Base-by-base conservation (phyloP, 1,284 basidiomycete genomes). In the Ustilago loliicola region DNA sequence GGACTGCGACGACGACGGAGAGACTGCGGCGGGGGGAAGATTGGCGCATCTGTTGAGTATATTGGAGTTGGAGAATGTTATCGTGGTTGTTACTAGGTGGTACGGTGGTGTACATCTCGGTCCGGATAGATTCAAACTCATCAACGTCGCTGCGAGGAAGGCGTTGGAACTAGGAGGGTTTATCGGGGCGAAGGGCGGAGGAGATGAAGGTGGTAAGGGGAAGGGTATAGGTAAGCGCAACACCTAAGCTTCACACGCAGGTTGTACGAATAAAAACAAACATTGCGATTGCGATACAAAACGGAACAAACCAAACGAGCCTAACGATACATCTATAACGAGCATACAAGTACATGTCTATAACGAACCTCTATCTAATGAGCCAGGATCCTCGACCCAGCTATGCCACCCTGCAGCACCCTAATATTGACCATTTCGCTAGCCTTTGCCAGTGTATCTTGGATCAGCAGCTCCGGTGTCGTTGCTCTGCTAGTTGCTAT, bases 1-100 rank as follows among this genome's bases (percentile, higher is more conserved):
- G 36, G 85, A 85, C 58, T 81, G 81, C 61, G 83, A 85, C 61
- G 85, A 86, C 45, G 80, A 85, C 58, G 86, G 86, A 42, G 86
- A 87, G 60, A 80, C 84, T 0, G 86, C 86, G 0, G 86, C 86
- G 0, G 86, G 86, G 1, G 84, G 83, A 1, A 66, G 86, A 10
- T 60, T 87, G 9, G 86, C 86, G 0, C 86, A 87, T 70, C 63
- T 87, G 23, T 64, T 87, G 10, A 69, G 80, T 34, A 66, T 86
- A 3, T 56, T 85, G 51, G 79, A 77, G 30, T 19, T 85, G 25
- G 77, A 80, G 25, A 85, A 85, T 55, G 83, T 75, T 4, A 59
- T 86, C 6, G 84, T 86, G 19, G 81, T 86, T 4, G 85, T 86
- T 11, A 85, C 85, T 17, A 65, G 82, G n/a, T 85, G 79, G 80